These are phyloP conservation scores for Teunomyces stri DNA, from an alignment of 805 yeast species.

Conservation along the genomic window DNA sequence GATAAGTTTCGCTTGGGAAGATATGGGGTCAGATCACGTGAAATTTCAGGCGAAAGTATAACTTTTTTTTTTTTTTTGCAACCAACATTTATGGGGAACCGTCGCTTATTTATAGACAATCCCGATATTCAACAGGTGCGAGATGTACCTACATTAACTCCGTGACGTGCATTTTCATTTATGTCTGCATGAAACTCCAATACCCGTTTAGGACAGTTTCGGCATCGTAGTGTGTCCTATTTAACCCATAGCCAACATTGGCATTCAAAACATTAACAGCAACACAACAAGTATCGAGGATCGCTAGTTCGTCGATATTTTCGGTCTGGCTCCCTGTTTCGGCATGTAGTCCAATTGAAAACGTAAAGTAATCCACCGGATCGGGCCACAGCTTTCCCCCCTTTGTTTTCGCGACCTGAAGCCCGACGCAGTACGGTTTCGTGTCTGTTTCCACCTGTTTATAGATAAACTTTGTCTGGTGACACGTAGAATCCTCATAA, in stretches of 20 bases:
- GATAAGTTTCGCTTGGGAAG: no score
- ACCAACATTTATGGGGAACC: neutral
- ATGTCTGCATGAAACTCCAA: neutral
- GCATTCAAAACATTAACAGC: constrained; percentile 4
- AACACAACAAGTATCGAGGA: neutral
- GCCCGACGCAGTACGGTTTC: neutral
- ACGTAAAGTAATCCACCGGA: neutral
- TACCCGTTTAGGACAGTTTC: constrained; percentile 1
- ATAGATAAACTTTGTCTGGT: neutral
- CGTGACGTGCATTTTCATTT: neutral
- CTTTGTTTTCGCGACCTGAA: neutral
- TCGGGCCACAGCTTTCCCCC: neutral
- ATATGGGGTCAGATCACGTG: constrained; percentile 1
- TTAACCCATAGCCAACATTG: constrained; percentile 3
- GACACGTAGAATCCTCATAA: constrained; percentile 13
- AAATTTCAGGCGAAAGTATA: no score
- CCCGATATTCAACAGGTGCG: neutral
- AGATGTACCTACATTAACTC: neutral
- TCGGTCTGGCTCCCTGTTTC: neutral
- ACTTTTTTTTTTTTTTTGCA: neutral
- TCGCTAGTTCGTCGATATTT: neutral
- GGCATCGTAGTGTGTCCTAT: constrained; percentile 3
- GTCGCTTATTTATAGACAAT: neutral
- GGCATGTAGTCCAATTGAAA: neutral
- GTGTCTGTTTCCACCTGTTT: constrained; percentile 1